Evolutionary conservation across 495 filamentous ascomycete species (phyloP).

Genomic region (Trichoderma orchidacearum): DNA sequence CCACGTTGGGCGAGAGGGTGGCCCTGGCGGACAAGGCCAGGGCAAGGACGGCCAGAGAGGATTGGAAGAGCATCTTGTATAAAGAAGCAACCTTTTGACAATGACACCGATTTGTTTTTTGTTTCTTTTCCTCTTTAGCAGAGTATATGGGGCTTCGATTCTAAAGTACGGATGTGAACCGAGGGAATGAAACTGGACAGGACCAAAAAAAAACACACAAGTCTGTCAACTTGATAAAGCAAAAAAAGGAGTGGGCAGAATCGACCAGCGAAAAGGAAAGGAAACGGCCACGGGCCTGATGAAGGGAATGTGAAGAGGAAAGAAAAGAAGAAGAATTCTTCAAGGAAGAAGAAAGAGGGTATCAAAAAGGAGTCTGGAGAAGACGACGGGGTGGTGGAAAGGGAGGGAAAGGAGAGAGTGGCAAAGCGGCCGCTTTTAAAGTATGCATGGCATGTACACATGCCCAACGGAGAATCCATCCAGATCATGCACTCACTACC

Average conservation of each 20-base stretch:
- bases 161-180: neutral
- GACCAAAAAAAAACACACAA: neutral
- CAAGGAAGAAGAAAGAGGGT: neutral
- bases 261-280: constrained; percentile 1
- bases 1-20: constrained; percentile 13
- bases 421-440: no score
- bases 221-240: neutral
- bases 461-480: no score
- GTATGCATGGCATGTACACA: no score
- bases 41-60: constrained; percentile 6
- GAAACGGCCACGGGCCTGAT: neutral
- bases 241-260: neutral
- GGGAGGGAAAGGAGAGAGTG: neutral
- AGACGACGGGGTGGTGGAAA: neutral
- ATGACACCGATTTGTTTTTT: no score
- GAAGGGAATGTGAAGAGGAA: neutral
- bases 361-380: neutral
- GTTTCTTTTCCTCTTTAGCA: neutral
- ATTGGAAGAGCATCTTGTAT: constrained; percentile 18
- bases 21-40: constrained; percentile 11
- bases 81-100: no score
- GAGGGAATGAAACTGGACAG: neutral
- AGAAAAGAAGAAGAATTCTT: neutral
- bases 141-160: neutral
- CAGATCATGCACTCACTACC: no score